Base-by-base conservation (phyloP, 805 yeast species). In the Metschnikowia lunata region DNA sequence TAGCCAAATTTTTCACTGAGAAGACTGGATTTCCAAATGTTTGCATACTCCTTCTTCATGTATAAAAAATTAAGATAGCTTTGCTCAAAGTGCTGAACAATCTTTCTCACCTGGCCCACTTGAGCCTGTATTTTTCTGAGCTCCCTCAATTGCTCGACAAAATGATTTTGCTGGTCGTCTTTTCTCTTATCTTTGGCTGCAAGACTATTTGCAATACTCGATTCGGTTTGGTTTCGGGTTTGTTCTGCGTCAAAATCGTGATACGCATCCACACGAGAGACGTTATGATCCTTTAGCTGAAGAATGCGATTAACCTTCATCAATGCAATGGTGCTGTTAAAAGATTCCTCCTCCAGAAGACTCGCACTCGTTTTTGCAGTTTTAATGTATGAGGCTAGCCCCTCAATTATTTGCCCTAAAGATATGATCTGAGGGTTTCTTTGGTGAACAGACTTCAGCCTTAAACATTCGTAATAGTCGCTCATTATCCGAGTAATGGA, bases 301-400 rank as follows among this genome's bases (percentile, higher is more conserved):
- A 48, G 31, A 28, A 48, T 37, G 14, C 48, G 43, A 30, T 48
- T 44, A 9, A 44, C 32, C 26, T 48, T 48, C 36, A 48, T 44
- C 26, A 48, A 40, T 3, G 48, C 43, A 36, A 48, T 44, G 12
- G 44, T 48, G 42, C 40, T 39, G 28, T 37, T 33, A n/a, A 44
- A 45, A 5, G 36, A 28, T 39, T 48, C 51, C 8, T 36, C 38
- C 13, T 43, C 43, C 43, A 43, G 47, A 36, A 36, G 40, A 15
- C 8, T 7, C 6, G 18, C 8, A 9, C 29, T 36, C n/a, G 31
- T 32, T 15, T 43, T 35, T 18, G 43, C 33, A 11, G 11, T 12
- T 12, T 36, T 39, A 8, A 43, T 43, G 15, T 36, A 43, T 29
- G 29, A 11, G 9, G 42, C 42, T 8, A 43, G 36, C 28, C 26